Conservation (phyloP, 1,284 basidiomycete species). For the Trametes versicolor region DNA sequence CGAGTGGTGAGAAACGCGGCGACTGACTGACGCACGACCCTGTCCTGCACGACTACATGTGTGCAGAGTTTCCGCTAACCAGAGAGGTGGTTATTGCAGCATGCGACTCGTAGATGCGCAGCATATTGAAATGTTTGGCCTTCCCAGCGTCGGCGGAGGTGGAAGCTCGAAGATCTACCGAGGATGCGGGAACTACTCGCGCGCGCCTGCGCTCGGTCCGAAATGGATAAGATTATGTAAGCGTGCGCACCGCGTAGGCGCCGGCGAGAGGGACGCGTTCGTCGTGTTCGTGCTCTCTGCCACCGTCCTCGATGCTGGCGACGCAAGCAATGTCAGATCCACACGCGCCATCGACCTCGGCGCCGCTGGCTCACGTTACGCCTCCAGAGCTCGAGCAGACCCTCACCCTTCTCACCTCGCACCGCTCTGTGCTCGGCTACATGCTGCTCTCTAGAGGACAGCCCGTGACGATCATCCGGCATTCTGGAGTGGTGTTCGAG, state of each 20-base stretch:
- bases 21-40: background rate
- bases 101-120: background rate
- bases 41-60: background rate
- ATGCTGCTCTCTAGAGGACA: conserved; percentile 79
- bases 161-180: background rate
- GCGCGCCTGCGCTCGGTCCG: background rate
- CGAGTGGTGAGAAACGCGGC: background rate
- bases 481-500: conserved; percentile 88
- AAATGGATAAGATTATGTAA: conserved; percentile 14
- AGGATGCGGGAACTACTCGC: background rate
- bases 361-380: conserved; percentile 45
- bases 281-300: conserved; percentile 2
- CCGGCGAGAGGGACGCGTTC: conserved; percentile 3
- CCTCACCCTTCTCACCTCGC: conserved; percentile 77
- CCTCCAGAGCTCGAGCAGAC: conserved; percentile 84
- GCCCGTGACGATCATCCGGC: conserved; percentile 79
- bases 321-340: conserved; percentile 31
- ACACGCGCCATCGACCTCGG: conserved; percentile 21
- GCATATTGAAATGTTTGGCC: background rate
- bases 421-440: conserved; percentile 89
- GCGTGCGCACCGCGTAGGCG: background rate
- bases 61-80: background rate
- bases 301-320: conserved; percentile 32
- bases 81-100: background rate
- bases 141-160: background rate